phyloP scores from a whole-genome alignment of 108 stramenopile species.

The Skeletonema potamos region DNA sequence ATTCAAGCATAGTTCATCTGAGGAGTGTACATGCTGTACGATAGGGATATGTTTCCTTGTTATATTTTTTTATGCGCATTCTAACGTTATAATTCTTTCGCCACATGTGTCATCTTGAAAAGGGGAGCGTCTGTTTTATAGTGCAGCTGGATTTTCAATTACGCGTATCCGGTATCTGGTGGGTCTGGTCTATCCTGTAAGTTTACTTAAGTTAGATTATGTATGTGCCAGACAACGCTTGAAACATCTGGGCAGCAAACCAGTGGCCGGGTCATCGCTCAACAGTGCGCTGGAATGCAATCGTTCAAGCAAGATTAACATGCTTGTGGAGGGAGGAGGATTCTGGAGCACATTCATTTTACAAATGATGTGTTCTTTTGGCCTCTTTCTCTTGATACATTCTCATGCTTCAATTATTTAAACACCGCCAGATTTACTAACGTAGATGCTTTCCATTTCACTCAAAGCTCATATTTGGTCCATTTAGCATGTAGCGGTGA shows the following conservation, averaged over 20 bases:
- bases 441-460: background rate
- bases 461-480: background rate
- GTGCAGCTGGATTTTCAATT: too few species aligned
- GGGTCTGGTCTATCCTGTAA: too few species aligned
- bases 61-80: background rate
- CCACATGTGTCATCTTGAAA: background rate
- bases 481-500: background rate
- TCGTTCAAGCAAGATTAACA: slow-evolving; percentile 40
- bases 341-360: slow-evolving; percentile 1
- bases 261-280: slow-evolving; percentile 54
- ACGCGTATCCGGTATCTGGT: too few species aligned
- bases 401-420: background rate
- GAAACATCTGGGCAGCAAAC: slow-evolving; percentile 51
- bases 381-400: slow-evolving; percentile 25
- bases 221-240: slow-evolving; percentile 9
- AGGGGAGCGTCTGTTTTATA: background rate
- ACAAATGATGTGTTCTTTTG: slow-evolving; percentile 1
- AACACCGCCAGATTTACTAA: background rate
- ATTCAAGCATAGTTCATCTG: slow-evolving; percentile 38
- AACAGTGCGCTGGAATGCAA: slow-evolving; percentile 53
- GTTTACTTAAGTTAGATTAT: background rate
- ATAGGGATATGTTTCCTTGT: background rate
- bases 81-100: background rate
- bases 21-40: background rate
- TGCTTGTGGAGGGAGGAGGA: slow-evolving; percentile 20